Evolutionary conservation across 306 rosid species (phyloP), one percentile per base, ranked within the genome.

Genomic region (Dryas octopetala): DNA sequence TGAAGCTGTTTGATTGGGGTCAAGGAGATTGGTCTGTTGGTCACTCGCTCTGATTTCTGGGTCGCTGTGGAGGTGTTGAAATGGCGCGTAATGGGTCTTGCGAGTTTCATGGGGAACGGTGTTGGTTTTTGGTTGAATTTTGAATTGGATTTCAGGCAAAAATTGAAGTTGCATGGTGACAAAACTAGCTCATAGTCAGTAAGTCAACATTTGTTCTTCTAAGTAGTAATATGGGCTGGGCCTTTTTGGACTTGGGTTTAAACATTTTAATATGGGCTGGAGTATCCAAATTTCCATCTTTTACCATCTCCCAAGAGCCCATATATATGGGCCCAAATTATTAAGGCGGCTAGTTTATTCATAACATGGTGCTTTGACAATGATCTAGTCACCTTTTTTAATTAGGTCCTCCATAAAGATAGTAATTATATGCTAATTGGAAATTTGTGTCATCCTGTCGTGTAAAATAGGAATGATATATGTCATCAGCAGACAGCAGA

Each of bases 1-100:
- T 88, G 96, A 66, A 85, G 87, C 76, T 80, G 80, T 73, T 83
- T 84, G 19, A 82, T 47, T 28, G 79, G 82, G 62, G 62, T 53
- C 41, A 51, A 68, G 26, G 83, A 50, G 55, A n/a, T 19, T 45
- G 66, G 60, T 44, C 10, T 14, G 46, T 54, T 68, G 40, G 76
- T 44, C 60, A 49, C 46, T 62, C 40, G 61, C 43, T 64, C 76
- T 59, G 84, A 57, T 68, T 62, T 69, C n/a, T 62, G 76, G 47
- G 70, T 65, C 23, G 40, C 49, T 1, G 78, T 28, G 38, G 49
- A 54, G 45, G 80, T 63, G 74, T 66, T 47, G 66, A 78, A 66
- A 58, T 19, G 58, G 75, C 83, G 80, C 26, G 58, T 62, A 17
- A 74, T 16, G 71, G 74, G 57, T 76, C 78, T 77, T n/a, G 85